Conservation (phyloP, 2,329 filamentous ascomycete genomes). For the Trichoderma citrinoviride region DNA sequence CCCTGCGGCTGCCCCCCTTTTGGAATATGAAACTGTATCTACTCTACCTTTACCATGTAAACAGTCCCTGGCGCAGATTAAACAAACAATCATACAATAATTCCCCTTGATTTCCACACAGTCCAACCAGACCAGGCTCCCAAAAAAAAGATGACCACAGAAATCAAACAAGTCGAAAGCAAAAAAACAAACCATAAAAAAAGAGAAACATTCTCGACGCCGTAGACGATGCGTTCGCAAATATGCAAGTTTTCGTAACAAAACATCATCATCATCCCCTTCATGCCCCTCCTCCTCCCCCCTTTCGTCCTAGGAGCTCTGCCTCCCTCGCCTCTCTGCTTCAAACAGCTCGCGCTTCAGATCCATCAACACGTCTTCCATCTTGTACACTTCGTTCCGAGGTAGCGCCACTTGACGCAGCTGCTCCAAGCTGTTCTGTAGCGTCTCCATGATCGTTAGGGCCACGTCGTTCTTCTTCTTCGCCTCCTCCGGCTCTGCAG, state of each 20-base stretch:
- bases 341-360: slow-evolving; percentile 71
- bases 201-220: slow-evolving; percentile 10
- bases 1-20: not conserved
- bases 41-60: not conserved
- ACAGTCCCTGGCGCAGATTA: not conserved
- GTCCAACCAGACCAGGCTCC: not conserved
- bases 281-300: slow-evolving; percentile 26
- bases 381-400: slow-evolving; percentile 62
- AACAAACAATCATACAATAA: slow-evolving; percentile 5
- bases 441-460: slow-evolving; percentile 33
- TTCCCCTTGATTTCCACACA: not conserved
- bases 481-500: slow-evolving; percentile 19
- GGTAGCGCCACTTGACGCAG: slow-evolving; percentile 60
- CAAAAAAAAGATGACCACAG: not conserved
- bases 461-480: slow-evolving; percentile 13
- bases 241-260: slow-evolving; percentile 22
- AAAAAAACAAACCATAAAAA: not conserved
- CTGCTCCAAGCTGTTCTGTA: slow-evolving; percentile 49
- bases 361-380: slow-evolving; percentile 79
- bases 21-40: not conserved
- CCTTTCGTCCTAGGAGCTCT: not conserved
- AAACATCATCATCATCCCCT: not conserved
- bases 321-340: slow-evolving; percentile 59
- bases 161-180: not conserved
- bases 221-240: slow-evolving; percentile 17